These are phyloP conservation scores for Yamadazyma laniorum DNA, from an alignment of 805 yeast genomes.

Conservation along the genomic window DNA sequence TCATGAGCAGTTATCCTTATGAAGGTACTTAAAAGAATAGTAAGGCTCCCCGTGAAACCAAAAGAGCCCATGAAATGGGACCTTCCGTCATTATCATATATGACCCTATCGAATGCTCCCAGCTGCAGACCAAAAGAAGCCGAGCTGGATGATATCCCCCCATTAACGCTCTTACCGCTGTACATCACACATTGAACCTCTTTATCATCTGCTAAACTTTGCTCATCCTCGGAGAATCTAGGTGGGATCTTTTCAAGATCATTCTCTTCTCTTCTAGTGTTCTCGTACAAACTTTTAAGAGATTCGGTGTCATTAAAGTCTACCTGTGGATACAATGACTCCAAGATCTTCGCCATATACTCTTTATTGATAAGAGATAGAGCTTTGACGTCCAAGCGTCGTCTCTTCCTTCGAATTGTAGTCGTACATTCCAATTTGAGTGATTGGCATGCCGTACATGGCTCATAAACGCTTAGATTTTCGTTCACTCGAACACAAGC, in stretches of 20 bases:
- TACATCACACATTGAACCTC: conserved; percentile 6
- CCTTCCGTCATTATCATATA: conserved; percentile 12
- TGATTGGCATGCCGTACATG: conserved; percentile 8
- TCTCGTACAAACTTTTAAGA: conserved; percentile 1
- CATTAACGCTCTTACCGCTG: conserved; percentile 11
- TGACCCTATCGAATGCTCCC: conserved; percentile 10
- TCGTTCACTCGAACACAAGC: conserved; percentile 8
- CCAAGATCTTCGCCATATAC: conserved; percentile 5
- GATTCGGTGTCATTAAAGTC: conserved; percentile 5
- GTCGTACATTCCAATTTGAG: conserved; percentile 8
- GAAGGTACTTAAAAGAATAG: conserved; percentile 9
- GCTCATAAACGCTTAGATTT: conserved; percentile 3
- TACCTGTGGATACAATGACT: conserved; percentile 5
- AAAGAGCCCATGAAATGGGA: conserved; percentile 13
- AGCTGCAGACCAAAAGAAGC: conserved; percentile 5
- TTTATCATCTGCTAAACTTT: neutral
- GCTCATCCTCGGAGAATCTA: neutral
- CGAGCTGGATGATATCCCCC: neutral
- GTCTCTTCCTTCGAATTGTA: conserved; percentile 9
- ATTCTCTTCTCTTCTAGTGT: neutral
- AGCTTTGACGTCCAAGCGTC: conserved; percentile 1
- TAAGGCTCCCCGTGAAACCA: conserved; percentile 11
- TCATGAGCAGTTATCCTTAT: conserved; percentile 5
- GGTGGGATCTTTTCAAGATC: neutral
- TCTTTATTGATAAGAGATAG: conserved; percentile 4